A percentile compares a stretch with the other conserved stretches of the same genome.
These are phyloP conservation scores for Naganishia cerealis DNA, from an alignment of 1,284 basidiomycete species.

Conservation along the genomic window DNA sequence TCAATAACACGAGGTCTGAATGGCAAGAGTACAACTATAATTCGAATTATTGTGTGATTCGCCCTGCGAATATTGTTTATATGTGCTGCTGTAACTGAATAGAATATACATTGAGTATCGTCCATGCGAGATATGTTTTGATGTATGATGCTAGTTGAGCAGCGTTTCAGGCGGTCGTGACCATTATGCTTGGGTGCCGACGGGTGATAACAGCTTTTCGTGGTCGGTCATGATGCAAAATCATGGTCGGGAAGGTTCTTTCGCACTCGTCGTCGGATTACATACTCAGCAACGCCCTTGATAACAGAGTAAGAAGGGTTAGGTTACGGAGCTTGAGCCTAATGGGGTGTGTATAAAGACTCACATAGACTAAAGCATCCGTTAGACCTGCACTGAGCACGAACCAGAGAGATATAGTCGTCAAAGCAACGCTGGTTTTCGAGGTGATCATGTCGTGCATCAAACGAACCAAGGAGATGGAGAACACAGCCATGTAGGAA, in stretches of 20 bases:
- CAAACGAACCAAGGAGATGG: slow-evolving; percentile 46
- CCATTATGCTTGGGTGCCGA: neutral
- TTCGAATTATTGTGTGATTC: too few relatives aligned
- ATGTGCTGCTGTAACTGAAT: neutral
- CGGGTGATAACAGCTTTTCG: neutral
- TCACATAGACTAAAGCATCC: slow-evolving; percentile 49
- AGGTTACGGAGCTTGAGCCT: neutral
- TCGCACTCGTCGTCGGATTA: slow-evolving; percentile 46
- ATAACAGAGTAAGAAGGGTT: neutral
- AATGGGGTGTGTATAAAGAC: slow-evolving; percentile 27
- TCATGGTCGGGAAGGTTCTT: slow-evolving; percentile 43
- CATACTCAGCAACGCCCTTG: slow-evolving; percentile 48
- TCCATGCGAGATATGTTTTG: slow-evolving; percentile 1
- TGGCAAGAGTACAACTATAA: too few relatives aligned
- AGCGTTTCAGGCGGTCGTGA: neutral
- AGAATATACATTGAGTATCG: neutral
- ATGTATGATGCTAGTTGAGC: neutral
- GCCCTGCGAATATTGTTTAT: too few relatives aligned
- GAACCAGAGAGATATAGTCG: slow-evolving; percentile 44
- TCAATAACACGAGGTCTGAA: too few relatives aligned
- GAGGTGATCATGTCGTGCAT: slow-evolving; percentile 47
- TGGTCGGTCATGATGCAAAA: neutral
- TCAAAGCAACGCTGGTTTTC: slow-evolving; percentile 39
- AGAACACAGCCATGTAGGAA: slow-evolving; percentile 49
- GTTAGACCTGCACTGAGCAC: slow-evolving; percentile 47